Conservation (phyloP, 2,329 filamentous ascomycete species). For the Botrytis aclada region DNA sequence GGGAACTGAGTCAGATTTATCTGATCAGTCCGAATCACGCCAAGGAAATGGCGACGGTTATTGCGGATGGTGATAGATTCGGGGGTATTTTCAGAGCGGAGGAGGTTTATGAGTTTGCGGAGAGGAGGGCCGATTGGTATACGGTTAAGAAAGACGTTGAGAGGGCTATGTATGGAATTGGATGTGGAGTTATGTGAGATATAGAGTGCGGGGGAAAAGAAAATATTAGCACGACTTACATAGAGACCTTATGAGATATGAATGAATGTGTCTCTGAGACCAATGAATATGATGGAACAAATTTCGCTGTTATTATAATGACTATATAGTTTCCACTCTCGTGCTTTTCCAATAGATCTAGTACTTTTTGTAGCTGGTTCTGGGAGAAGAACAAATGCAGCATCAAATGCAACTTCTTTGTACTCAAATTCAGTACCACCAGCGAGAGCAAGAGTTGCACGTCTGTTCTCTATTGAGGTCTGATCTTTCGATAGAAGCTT, state of each 20-base stretch:
- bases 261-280: constrained; percentile 2
- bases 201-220: neutral
- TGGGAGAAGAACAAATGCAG: neutral
- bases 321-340: neutral
- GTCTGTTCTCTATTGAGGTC: neutral
- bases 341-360: neutral
- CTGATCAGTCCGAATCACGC: constrained; percentile 83
- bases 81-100: constrained; percentile 90
- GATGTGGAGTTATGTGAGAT: constrained; percentile 57
- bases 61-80: constrained; percentile 87
- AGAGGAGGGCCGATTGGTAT: constrained; percentile 93
- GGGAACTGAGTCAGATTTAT: constrained; percentile 93
- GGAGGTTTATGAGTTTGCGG: constrained; percentile 96
- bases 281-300: neutral
- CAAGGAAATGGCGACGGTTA: constrained; percentile 92
- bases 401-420: neutral
- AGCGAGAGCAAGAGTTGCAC: neutral
- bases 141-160: constrained; percentile 84
- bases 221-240: neutral
- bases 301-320: constrained; percentile 5
- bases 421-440: neutral
- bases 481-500: neutral
- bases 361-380: neutral
- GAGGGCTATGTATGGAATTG: constrained; percentile 94
- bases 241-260: neutral